phyloP scores from a whole-genome alignment of 73 alveolate species.

The Paramecium octaurelia region DNA sequence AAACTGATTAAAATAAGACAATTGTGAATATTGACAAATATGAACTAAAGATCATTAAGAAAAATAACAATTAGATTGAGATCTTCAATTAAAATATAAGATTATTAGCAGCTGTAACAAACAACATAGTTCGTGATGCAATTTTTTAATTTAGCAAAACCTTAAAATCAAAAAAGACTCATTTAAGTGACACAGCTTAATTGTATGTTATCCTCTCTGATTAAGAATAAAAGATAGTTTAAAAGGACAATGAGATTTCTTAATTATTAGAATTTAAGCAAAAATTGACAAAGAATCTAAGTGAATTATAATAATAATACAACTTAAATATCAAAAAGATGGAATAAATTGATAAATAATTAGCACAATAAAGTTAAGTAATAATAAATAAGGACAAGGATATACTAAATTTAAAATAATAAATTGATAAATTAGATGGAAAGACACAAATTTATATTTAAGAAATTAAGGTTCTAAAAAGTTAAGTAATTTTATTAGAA shows the following conservation, averaged over 20 bases:
- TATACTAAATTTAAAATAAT: neutral
- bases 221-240: neutral
- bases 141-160: neutral
- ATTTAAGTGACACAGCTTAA: neutral
- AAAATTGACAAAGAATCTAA: neutral
- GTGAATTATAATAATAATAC: neutral
- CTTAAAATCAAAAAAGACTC: neutral
- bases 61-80: conserved; percentile 17
- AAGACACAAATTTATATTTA: neutral
- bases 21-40: neutral
- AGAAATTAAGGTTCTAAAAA: conserved; percentile 10
- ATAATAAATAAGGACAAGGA: neutral
- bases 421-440: conserved; percentile 28
- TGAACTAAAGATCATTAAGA: neutral
- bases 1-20: neutral
- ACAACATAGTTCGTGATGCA: neutral
- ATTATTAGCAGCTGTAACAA: neutral
- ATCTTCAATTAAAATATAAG: neutral
- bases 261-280: neutral
- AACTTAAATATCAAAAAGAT: neutral
- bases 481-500: neutral
- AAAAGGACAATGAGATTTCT: neutral
- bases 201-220: neutral
- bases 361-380: neutral
- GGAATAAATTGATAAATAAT: neutral